Evolutionary conservation across 164 flowering plant species (phyloP).

Genomic region (Sextonia rubra): DNA sequence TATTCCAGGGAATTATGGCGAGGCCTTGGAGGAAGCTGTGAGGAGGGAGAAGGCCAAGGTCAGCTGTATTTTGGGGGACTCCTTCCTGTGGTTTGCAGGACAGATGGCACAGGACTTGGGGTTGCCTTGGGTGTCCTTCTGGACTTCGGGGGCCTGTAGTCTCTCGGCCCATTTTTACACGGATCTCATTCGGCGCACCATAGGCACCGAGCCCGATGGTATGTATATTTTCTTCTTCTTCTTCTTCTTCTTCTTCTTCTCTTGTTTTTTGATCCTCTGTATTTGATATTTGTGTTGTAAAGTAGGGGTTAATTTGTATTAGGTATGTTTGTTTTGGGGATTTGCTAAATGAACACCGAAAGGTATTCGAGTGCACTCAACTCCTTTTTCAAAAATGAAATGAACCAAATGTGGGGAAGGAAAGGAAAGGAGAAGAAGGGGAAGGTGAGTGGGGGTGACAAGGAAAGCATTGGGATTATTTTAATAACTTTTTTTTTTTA

Average conservation of each 20-base stretch:
- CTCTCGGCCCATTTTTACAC: slow-evolving; percentile 26
- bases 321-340: no score
- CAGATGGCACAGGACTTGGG: slow-evolving; percentile 34
- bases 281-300: not conserved
- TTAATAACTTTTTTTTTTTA: no score
- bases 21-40: slow-evolving; percentile 24
- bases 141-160: slow-evolving; percentile 30
- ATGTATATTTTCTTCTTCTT: not conserved
- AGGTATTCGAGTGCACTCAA: no score
- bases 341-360: no score
- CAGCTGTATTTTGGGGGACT: slow-evolving; percentile 33
- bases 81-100: slow-evolving; percentile 33
- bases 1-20: slow-evolving; percentile 23
- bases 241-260: not conserved
- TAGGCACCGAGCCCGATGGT: slow-evolving; percentile 12
- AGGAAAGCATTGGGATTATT: no score
- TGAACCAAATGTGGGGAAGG: no score
- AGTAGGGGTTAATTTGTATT: not conserved
- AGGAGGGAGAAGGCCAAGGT: slow-evolving; percentile 12
- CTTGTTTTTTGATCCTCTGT: not conserved
- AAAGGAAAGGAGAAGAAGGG: no score
- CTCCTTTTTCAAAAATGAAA: no score
- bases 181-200: slow-evolving; percentile 18
- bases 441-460: no score
- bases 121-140: slow-evolving; percentile 44